These are phyloP conservation scores for Suhomyces chickasaworum DNA, from an alignment of 1,139 yeast species.

Conservation along the genomic window DNA sequence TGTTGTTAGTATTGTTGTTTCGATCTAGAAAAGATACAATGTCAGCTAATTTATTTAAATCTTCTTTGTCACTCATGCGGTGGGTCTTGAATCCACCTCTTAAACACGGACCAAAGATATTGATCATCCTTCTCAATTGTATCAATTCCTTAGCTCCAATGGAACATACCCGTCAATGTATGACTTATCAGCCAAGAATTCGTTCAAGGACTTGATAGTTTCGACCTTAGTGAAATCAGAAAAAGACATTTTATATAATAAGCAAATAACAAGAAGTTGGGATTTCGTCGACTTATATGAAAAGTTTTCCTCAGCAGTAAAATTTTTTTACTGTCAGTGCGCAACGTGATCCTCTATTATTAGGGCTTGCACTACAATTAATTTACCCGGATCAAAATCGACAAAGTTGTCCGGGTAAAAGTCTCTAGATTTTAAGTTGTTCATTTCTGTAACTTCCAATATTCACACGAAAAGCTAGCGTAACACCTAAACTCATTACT, in stretches of 20 bases:
- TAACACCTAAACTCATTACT: constrained; percentile 88
- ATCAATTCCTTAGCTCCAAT: constrained; percentile 17
- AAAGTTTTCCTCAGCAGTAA: constrained; percentile 7
- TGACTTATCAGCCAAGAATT: constrained; percentile 86
- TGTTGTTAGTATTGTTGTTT: constrained; percentile 28
- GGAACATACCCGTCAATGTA: constrained; percentile 87
- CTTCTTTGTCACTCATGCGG: constrained; percentile 81
- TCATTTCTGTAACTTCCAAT: constrained; percentile 34
- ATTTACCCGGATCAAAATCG: neutral
- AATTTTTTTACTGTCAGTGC: constrained; percentile 7
- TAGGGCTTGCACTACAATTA: neutral
- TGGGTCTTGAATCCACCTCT: constrained; percentile 94
- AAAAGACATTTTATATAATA: constrained; percentile 57
- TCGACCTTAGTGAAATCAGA: constrained; percentile 78
- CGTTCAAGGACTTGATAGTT: constrained; percentile 83
- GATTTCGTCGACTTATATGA: constrained; percentile 8
- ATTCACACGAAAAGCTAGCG: constrained; percentile 62
- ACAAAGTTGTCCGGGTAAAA: neutral
- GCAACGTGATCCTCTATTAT: constrained; percentile 13
- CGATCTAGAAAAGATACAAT: neutral
- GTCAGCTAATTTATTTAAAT: constrained; percentile 49
- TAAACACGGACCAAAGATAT: constrained; percentile 92
- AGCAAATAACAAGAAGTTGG: constrained; percentile 1
- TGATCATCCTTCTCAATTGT: constrained; percentile 57
- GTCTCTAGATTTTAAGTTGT: neutral